Conservation (phyloP, 805 yeast genomes). For the Nakazawaea pomicola region DNA sequence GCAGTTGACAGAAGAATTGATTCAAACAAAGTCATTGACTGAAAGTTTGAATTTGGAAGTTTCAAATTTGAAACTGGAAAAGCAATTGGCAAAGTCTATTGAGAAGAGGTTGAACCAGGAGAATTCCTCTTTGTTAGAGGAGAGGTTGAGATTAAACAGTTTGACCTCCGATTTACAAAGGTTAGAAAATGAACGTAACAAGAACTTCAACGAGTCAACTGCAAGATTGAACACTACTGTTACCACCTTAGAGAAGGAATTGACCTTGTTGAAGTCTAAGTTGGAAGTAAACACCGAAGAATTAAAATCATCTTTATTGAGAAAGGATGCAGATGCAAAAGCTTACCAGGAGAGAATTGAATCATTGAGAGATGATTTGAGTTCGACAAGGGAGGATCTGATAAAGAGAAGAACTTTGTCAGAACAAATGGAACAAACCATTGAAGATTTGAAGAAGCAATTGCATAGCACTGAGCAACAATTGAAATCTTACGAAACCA, state of each 20-base stretch:
- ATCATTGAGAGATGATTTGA: constrained; percentile 40
- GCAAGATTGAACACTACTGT: constrained; percentile 44
- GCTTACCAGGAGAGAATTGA: constrained; percentile 60
- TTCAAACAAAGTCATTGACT: constrained; percentile 43
- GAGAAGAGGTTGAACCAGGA: constrained; percentile 50
- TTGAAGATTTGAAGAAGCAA: constrained; percentile 29
- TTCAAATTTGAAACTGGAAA: constrained; percentile 50
- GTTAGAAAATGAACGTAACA: constrained; percentile 56
- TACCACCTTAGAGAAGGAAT: constrained; percentile 42
- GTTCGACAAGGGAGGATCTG: constrained; percentile 36
- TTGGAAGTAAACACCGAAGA: constrained; percentile 46
- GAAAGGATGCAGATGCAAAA: constrained; percentile 51
- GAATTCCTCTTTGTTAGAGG: constrained; percentile 46
- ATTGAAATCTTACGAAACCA: constrained; percentile 26
- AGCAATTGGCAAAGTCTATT: constrained; percentile 39
- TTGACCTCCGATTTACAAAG: constrained; percentile 58
- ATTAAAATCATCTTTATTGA: constrained; percentile 41
- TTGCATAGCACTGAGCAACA: constrained; percentile 20
- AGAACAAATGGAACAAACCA: constrained; percentile 34
- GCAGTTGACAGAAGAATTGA: constrained; percentile 46
- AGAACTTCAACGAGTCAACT: constrained; percentile 42
- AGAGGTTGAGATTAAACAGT: constrained; percentile 52
- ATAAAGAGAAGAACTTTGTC: constrained; percentile 33
- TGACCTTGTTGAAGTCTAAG: constrained; percentile 38
- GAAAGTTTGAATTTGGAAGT: constrained; percentile 41